A percentile compares a stretch with the other conserved stretches of the same genome.
Conservation (phyloP, 306 rosid species). For the Fagus crenata region DNA sequence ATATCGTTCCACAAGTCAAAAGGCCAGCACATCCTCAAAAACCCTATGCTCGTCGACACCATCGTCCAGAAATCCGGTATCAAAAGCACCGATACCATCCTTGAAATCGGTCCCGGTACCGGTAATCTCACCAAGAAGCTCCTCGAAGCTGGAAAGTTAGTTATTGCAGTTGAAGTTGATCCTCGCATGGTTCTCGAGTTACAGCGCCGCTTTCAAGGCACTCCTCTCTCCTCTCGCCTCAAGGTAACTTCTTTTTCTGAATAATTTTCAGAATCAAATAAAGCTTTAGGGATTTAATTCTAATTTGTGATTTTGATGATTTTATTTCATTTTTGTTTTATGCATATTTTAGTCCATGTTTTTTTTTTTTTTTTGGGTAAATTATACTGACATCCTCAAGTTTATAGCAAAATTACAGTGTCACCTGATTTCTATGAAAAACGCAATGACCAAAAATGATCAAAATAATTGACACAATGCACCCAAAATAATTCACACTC, state of each 20-base stretch:
- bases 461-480: no score
- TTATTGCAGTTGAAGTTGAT: constrained; percentile 82
- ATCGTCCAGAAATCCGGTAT: constrained; percentile 58
- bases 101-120: constrained; percentile 65
- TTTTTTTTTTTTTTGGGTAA: no score
- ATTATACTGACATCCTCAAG: no score
- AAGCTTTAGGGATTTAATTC: no score
- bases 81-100: constrained; percentile 50
- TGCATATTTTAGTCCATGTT: no score
- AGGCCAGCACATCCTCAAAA: constrained; percentile 63
- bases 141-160: constrained; percentile 66
- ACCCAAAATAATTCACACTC: no score
- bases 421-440: no score
- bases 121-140: constrained; percentile 67
- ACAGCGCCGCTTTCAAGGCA: constrained; percentile 72
- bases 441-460: no score
- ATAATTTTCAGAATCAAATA: no score
- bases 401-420: no score
- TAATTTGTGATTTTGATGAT: no score
- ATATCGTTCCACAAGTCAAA: constrained; percentile 59
- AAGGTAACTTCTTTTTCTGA: constrained; percentile 35
- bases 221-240: constrained; percentile 63
- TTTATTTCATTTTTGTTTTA: no score
- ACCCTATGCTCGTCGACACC: constrained; percentile 49
- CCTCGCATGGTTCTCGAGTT: constrained; percentile 93